phyloP scores from a whole-genome alignment of 2,329 filamentous ascomycete genomes.

The Byssoonygena ceratinophila region DNA sequence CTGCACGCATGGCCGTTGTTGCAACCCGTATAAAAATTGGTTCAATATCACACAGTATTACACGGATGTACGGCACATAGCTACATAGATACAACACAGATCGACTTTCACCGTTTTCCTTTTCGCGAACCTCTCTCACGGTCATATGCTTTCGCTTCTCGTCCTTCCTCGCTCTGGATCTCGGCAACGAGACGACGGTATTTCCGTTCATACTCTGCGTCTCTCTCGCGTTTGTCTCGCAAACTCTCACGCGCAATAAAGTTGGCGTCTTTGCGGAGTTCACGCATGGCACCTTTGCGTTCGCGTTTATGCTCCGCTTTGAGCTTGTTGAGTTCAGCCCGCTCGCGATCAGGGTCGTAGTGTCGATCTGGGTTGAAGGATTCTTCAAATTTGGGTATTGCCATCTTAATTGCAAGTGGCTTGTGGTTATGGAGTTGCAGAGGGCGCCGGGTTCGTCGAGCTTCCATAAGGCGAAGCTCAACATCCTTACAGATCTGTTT shows the following conservation, averaged over 20 bases:
- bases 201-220: conserved; percentile 92
- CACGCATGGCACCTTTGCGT: conserved; percentile 85
- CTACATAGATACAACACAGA: not conserved
- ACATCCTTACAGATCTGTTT: conserved; percentile 27
- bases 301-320: conserved; percentile 88
- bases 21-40: too few relatives aligned
- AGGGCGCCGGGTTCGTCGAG: conserved; percentile 59
- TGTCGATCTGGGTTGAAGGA: conserved; percentile 88
- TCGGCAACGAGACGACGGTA: conserved; percentile 83
- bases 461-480: conserved; percentile 43
- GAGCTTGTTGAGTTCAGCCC: conserved; percentile 72
- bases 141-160: conserved; percentile 79
- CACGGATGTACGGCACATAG: not conserved
- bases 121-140: conserved; percentile 69
- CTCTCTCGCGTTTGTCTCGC: conserved; percentile 82
- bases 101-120: conserved; percentile 41
- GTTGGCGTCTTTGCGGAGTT: conserved; percentile 87
- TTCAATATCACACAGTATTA: too few relatives aligned
- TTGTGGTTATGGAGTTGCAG: conserved; percentile 82
- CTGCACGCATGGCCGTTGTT: too few relatives aligned
- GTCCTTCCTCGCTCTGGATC: conserved; percentile 88
- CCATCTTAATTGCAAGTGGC: conserved; percentile 75
- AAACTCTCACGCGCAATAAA: conserved; percentile 88
- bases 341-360: conserved; percentile 90
- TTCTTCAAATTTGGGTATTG: conserved; percentile 92